A percentile compares a stretch with the other conserved stretches of the same genome.
Evolutionary conservation across 202 grass and related monocot genomes (phyloP).

Genomic region (Bolboschoenoplectus hybrid): DNA sequence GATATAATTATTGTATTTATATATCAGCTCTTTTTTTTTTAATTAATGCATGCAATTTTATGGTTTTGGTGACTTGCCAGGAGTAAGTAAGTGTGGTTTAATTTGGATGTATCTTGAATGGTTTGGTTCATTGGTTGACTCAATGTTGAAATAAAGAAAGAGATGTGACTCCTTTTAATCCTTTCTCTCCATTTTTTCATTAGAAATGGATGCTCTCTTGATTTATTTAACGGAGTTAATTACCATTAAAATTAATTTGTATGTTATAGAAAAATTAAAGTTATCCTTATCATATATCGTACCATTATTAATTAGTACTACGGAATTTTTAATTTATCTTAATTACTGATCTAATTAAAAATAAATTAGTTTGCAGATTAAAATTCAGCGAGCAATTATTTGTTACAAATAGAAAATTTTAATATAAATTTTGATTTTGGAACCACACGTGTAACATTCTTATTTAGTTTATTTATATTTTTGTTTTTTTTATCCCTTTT

Average conservation of each 20-base stretch:
- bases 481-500: not conserved
- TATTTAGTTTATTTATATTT: not conserved
- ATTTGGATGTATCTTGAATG: conserved; percentile 24
- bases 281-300: no score
- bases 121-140: conserved; percentile 32
- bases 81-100: conserved; percentile 25
- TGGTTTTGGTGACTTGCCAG: conserved; percentile 33
- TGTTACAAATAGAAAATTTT: not conserved
- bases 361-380: no score
- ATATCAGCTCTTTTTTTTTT: no score
- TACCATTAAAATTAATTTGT: not conserved
- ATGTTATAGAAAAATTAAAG: no score
- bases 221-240: not conserved
- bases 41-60: not conserved
- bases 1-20: no score
- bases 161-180: not conserved
- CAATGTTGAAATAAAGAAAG: not conserved
- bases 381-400: no score
- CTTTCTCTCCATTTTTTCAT: not conserved
- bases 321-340: no score
- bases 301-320: no score
- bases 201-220: not conserved
- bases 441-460: not conserved
- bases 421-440: not conserved
- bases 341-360: no score